Evolutionary conservation across 1,284 basidiomycete genomes (phyloP).

Genomic region (Leccinum laetum): DNA sequence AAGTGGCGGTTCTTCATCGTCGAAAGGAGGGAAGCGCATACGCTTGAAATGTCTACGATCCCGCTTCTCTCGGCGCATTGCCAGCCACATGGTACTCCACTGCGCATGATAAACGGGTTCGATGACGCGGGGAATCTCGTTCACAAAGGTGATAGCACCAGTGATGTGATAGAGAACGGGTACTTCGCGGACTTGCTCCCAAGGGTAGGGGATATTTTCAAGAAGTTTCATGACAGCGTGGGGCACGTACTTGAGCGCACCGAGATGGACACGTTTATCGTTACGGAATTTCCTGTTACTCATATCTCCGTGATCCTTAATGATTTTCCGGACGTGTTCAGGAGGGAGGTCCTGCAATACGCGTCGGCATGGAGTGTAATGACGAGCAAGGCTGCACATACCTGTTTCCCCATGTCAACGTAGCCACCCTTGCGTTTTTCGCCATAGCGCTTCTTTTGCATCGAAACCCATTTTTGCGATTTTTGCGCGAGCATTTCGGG

Average conservation of each 20-base stretch:
- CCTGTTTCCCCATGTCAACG: conserved; percentile 94
- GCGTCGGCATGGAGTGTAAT: conserved; percentile 5
- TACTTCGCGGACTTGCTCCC: conserved; percentile 99
- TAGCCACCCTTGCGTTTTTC: conserved; percentile 88
- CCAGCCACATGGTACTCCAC: conserved; percentile 99
- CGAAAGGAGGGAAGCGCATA: conserved; percentile 99
- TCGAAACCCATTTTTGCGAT: conserved; percentile 92
- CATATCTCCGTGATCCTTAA: conserved; percentile 98
- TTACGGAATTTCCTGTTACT: conserved; percentile 96
- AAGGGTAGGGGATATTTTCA: conserved; percentile 98
- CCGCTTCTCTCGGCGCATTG: conserved; percentile 98
- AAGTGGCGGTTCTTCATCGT: conserved; percentile 98
- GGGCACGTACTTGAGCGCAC: conserved; percentile 98
- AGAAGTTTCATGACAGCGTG: conserved; percentile 99
- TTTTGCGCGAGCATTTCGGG: conserved; percentile 82
- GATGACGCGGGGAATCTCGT: conserved; percentile 96
- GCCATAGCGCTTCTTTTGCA: conserved; percentile 90
- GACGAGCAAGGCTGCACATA: conserved; percentile 34
- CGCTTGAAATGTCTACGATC: conserved; percentile 99
- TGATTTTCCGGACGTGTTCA: conserved; percentile 97
- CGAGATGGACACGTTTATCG: conserved; percentile 98
- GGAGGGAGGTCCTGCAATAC: conserved; percentile 73
- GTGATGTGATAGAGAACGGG: conserved; percentile 98
- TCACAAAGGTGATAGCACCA: conserved; percentile 99
- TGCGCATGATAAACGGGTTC: conserved; percentile 99